A percentile compares a stretch with the other conserved stretches of the same genome.
Evolutionary conservation across 2,329 filamentous ascomycete genomes (phyloP).

Genomic region (Talaromyces sp.): DNA sequence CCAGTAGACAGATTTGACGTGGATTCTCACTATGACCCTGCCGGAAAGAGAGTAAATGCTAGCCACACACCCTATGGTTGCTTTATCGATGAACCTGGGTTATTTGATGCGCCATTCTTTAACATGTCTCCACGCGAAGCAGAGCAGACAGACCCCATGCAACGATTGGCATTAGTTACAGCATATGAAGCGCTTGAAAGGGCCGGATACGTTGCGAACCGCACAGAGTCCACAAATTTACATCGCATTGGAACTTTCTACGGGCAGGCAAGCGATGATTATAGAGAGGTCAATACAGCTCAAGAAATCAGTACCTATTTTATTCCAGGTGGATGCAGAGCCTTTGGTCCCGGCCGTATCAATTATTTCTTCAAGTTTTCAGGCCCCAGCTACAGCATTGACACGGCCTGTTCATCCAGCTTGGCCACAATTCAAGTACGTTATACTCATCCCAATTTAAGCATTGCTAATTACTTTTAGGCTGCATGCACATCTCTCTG

Average conservation of each 20-base stretch:
- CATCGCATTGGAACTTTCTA: constrained; percentile 70
- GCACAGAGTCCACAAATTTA: constrained; percentile 64
- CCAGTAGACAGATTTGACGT: constrained; percentile 68
- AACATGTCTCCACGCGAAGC: constrained; percentile 83
- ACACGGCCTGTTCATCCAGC: constrained; percentile 74
- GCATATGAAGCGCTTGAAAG: constrained; percentile 80
- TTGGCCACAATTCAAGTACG: constrained; percentile 58
- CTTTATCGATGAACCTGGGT: constrained; percentile 68
- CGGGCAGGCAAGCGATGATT: constrained; percentile 72
- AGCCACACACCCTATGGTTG: constrained; percentile 69
- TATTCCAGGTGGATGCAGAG: constrained; percentile 61
- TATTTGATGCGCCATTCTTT: constrained; percentile 79
- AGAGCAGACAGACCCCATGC: constrained; percentile 72
- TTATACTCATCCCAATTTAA: not conserved
- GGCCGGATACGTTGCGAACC: constrained; percentile 71
- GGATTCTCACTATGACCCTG: constrained; percentile 63
- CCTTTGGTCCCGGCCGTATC: constrained; percentile 60
- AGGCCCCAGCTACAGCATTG: constrained; percentile 68
- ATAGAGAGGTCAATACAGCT: constrained; percentile 69
- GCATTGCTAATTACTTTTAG: not conserved
- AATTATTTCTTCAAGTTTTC: constrained; percentile 75
- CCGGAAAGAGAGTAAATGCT: constrained; percentile 67
- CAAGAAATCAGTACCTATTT: constrained; percentile 70
- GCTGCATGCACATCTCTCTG: constrained; percentile 67
- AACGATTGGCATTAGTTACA: constrained; percentile 70